A percentile compares a stretch with the other conserved stretches of the same genome.
These are phyloP conservation scores for Termitomyces sp. DNA, from an alignment of 768 basidiomycete genomes.

Conservation along the genomic window DNA sequence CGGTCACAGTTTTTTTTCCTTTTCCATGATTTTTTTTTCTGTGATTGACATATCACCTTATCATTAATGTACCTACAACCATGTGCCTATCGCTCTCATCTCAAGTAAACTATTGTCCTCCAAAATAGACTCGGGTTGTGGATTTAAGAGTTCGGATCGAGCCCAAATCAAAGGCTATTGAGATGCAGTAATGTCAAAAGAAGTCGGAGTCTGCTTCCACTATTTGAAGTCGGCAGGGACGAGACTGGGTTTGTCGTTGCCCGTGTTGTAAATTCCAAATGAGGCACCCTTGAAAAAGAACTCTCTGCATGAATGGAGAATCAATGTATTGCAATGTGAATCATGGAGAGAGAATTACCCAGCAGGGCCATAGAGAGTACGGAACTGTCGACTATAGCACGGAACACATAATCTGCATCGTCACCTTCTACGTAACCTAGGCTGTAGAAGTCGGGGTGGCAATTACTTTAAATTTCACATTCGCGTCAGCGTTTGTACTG, in stretches of 20 bases:
- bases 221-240: conserved; percentile 29
- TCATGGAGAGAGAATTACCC: conserved; percentile 19
- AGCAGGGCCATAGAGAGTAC: conserved; percentile 24
- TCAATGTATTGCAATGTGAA: background rate
- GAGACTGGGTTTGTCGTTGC: conserved; percentile 30
- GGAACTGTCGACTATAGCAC: conserved; percentile 23
- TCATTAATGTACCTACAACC: too few relatives aligned
- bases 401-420: conserved; percentile 17
- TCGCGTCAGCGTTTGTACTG: conserved; percentile 14
- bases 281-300: conserved; percentile 33
- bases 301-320: conserved; percentile 16
- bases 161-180: background rate
- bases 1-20: too few relatives aligned
- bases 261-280: conserved; percentile 32
- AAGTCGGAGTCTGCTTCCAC: conserved; percentile 26
- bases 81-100: too few relatives aligned
- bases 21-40: too few relatives aligned
- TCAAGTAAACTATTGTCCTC: too few relatives aligned
- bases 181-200: background rate
- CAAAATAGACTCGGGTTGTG: background rate
- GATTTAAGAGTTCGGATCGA: background rate
- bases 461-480: conserved; percentile 24
- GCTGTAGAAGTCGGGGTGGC: conserved; percentile 24
- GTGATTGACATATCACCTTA: too few relatives aligned
- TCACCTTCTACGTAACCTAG: conserved; percentile 29